Evolutionary conservation across 2,329 filamentous ascomycete genomes (phyloP).

Genomic region (Phaeosphaeriaceae sp.): DNA sequence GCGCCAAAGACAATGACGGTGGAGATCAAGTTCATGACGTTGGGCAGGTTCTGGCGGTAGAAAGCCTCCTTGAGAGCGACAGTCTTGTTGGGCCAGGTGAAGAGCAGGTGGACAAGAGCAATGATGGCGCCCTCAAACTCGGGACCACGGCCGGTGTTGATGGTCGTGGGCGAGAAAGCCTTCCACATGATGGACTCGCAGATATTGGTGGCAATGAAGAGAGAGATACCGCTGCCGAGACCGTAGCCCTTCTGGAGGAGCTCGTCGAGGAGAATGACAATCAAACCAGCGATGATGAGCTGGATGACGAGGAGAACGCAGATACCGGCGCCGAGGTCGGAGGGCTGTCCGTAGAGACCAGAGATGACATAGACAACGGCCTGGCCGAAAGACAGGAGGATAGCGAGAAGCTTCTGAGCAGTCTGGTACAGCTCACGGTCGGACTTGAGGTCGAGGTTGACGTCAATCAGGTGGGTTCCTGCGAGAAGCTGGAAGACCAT

Average conservation of each 20-base stretch:
- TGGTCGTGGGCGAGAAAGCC: constrained; percentile 98
- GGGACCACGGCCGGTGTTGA: constrained; percentile 98
- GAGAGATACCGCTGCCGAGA: constrained; percentile 96
- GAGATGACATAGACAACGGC: constrained; percentile 98
- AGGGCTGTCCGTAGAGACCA: constrained; percentile 89
- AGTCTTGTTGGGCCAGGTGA: constrained; percentile 99
- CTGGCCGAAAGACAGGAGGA: constrained; percentile 96
- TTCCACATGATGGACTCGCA: constrained; percentile 99
- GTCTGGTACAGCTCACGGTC: constrained; percentile 99
- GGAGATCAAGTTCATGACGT: constrained; percentile 97
- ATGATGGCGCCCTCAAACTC: constrained; percentile 99
- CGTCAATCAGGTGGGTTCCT: constrained; percentile 98
- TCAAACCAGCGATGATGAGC: constrained; percentile 95
- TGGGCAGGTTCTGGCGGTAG: constrained; percentile 98
- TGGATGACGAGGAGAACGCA: constrained; percentile 98
- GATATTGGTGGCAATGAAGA: constrained; percentile 99
- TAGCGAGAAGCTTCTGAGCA: constrained; percentile 89
- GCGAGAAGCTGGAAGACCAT: constrained; percentile 99
- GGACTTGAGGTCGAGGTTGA: constrained; percentile 99
- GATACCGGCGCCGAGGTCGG: constrained; percentile 95
- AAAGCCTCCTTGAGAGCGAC: constrained; percentile 97
- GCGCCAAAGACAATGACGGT: constrained; percentile 93
- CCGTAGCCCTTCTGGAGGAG: constrained; percentile 99
- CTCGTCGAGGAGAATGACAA: constrained; percentile 98
- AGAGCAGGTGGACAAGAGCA: constrained; percentile 94